Percentiles rank a stretch among this genome's conserved stretches.
Evolutionary conservation across 1,284 basidiomycete species (phyloP).

Genomic region (Coriolopsis trogii): DNA sequence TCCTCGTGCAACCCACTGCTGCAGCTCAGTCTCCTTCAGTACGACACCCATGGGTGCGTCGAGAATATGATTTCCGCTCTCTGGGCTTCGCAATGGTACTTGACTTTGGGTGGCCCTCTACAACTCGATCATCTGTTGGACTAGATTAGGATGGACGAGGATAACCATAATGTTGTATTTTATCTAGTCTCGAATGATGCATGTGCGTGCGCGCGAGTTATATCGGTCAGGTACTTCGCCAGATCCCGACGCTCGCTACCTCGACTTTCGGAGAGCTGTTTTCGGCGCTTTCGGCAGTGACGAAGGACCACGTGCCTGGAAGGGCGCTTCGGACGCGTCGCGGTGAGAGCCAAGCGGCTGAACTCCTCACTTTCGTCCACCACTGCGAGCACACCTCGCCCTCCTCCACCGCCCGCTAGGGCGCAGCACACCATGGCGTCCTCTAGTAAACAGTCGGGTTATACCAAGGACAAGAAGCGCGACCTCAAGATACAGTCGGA

Average conservation of each 20-base stretch:
- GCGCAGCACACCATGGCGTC: constrained; percentile 28
- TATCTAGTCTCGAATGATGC: too few species aligned
- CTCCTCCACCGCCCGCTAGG: constrained; percentile 14
- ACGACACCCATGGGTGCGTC: constrained; percentile 40
- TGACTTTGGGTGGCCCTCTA: constrained; percentile 67
- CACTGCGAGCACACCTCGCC: constrained; percentile 9
- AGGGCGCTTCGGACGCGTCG: constrained; percentile 25
- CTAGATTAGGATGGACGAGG: constrained; percentile 2
- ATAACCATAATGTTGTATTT: constrained; percentile 10
- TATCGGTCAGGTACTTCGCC: too few species aligned
- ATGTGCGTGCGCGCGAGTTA: too few species aligned
- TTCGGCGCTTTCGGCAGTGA: constrained; percentile 11
- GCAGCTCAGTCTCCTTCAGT: background rate
- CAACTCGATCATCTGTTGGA: constrained; percentile 5
- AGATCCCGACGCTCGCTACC: too few species aligned
- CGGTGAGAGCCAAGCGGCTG: constrained; percentile 15
- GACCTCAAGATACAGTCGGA: constrained; percentile 40
- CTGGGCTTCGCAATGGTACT: constrained; percentile 71
- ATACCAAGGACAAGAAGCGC: constrained; percentile 28
- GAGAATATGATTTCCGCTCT: constrained; percentile 69
- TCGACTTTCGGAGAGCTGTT: too few species aligned
- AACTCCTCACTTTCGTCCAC: constrained; percentile 9
- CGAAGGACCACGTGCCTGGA: constrained; percentile 17
- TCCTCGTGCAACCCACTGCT: too few species aligned
- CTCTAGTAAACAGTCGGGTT: constrained; percentile 22